Evolutionary conservation across 176 grass and related monocot genomes (phyloP).

Genomic region (Rhynchospora pubera): DNA sequence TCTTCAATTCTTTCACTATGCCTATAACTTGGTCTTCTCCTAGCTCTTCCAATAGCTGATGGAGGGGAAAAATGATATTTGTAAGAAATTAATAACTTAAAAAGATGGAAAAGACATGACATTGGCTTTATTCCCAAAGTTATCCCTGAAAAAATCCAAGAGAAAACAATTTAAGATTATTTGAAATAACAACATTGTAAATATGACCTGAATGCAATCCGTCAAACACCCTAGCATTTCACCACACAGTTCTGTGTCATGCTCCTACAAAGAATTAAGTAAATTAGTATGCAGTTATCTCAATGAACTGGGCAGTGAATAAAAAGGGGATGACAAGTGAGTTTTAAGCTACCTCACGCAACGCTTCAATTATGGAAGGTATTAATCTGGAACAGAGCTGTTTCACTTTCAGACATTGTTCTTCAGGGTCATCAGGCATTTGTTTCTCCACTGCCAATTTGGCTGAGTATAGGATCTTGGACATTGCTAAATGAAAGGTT

Average conservation of each 20-base stretch:
- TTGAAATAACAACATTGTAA: too few relatives aligned
- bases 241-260: constrained; percentile 62
- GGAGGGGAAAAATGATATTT: not conserved
- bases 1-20: not conserved
- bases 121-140: too few relatives aligned
- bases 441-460: constrained; percentile 62
- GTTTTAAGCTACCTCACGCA: constrained; percentile 51
- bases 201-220: constrained; percentile 48
- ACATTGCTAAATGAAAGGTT: constrained; percentile 45
- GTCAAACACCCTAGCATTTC: constrained; percentile 58
- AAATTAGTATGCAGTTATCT: constrained; percentile 12
- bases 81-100: not conserved
- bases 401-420: constrained; percentile 45
- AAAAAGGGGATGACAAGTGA: constrained; percentile 1
- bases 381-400: constrained; percentile 71
- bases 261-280: constrained; percentile 56
- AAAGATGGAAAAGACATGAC: not conserved
- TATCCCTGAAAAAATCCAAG: too few relatives aligned
- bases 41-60: not conserved
- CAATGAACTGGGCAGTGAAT: constrained; percentile 1
- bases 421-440: constrained; percentile 59
- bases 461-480: constrained; percentile 66
- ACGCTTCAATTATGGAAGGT: constrained; percentile 65
- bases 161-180: too few relatives aligned
- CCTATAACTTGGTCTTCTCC: not conserved